Conservation (phyloP, 352 stramenopile genomes). For the Pythium aquatile region DNA sequence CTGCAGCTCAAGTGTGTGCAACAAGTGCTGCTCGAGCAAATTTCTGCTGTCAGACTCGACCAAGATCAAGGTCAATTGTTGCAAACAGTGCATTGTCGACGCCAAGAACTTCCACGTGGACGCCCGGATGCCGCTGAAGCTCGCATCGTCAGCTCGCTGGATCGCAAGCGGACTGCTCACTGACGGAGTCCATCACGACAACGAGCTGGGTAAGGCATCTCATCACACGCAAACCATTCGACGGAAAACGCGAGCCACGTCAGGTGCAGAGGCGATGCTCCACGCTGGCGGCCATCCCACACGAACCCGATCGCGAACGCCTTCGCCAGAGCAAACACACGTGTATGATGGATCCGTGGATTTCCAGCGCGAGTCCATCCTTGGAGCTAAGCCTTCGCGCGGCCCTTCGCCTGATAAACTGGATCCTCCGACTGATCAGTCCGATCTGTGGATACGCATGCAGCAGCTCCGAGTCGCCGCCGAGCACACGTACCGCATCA, state of each 20-base stretch:
- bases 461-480: constrained; percentile 13
- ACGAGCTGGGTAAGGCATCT: not conserved
- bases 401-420: not conserved
- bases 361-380: not conserved
- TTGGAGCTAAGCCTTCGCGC: not conserved
- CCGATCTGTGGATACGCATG: constrained; percentile 20
- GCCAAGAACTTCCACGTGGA: constrained; percentile 36
- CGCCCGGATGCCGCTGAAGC: constrained; percentile 31
- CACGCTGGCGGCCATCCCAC: not conserved
- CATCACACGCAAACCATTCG: not conserved
- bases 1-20: constrained; percentile 30
- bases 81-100: constrained; percentile 47
- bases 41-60: constrained; percentile 31
- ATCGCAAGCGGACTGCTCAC: not conserved
- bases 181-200: not conserved
- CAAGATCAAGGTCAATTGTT: constrained; percentile 41
- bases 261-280: not conserved
- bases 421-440: not conserved
- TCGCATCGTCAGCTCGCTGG: constrained; percentile 4
- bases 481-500: constrained; percentile 19
- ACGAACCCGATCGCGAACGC: not conserved
- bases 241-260: not conserved
- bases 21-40: constrained; percentile 46
- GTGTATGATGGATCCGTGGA: not conserved
- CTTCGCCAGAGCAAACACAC: not conserved